phyloP scores from a whole-genome alignment of 2,329 filamentous ascomycete genomes.

The Pseudomassariella vexata region DNA sequence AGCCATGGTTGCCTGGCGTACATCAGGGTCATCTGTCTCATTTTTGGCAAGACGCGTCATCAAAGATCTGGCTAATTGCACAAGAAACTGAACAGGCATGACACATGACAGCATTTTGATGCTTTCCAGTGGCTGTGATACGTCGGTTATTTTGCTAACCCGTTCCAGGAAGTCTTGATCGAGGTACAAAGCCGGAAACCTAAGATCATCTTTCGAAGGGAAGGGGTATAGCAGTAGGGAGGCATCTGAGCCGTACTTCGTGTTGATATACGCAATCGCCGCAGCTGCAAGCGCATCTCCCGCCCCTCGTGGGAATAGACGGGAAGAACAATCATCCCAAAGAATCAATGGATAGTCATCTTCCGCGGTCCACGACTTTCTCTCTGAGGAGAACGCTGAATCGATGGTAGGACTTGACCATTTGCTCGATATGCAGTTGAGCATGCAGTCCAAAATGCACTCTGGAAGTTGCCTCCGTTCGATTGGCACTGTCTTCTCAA shows the following conservation, averaged over 20 bases:
- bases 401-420: too few species aligned
- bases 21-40: not conserved
- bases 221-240: constrained; percentile 13
- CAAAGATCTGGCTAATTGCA: constrained; percentile 8
- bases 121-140: constrained; percentile 11
- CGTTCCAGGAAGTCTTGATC: constrained; percentile 12
- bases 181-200: constrained; percentile 16
- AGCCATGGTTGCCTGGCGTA: constrained; percentile 3
- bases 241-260: constrained; percentile 10
- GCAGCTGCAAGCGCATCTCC: constrained; percentile 7
- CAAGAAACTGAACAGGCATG: constrained; percentile 6
- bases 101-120: constrained; percentile 7
- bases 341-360: too few species aligned
- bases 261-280: constrained; percentile 10
- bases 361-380: too few species aligned
- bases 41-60: constrained; percentile 5
- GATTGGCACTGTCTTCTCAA: not conserved
- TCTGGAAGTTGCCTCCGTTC: not conserved
- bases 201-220: constrained; percentile 9
- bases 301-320: not conserved
- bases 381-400: too few species aligned
- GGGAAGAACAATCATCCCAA: too few species aligned
- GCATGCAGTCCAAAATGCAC: constrained; percentile 11
- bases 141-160: constrained; percentile 11
- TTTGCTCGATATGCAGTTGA: too few species aligned